These are phyloP conservation scores for Kazachstania psychrophila DNA, from an alignment of 805 yeast genomes.

Conservation along the genomic window DNA sequence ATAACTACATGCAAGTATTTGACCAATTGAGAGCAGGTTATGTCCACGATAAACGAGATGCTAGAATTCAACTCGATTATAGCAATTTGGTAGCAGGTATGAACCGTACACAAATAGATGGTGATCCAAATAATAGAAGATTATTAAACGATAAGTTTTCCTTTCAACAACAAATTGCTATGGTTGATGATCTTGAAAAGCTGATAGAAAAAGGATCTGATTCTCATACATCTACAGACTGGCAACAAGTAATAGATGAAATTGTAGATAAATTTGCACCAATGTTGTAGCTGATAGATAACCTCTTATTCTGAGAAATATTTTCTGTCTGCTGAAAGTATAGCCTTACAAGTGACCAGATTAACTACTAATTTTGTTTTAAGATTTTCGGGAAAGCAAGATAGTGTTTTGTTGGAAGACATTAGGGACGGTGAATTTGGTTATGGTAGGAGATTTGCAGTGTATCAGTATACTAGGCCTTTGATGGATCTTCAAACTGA, in stretches of 20 bases:
- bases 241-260: conserved; percentile 44
- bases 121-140: conserved; percentile 41
- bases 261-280: conserved; percentile 49
- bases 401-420: conserved; percentile 1
- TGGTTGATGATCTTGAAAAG: conserved; percentile 31
- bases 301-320: conserved; percentile 23
- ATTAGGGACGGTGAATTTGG: conserved; percentile 7
- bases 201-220: conserved; percentile 27
- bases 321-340: conserved; percentile 10
- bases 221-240: conserved; percentile 39
- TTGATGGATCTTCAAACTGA: conserved; percentile 30
- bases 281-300: conserved; percentile 34
- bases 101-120: conserved; percentile 39
- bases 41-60: conserved; percentile 40
- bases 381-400: conserved; percentile 30
- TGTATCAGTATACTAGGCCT: conserved; percentile 42
- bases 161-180: conserved; percentile 26
- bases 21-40: conserved; percentile 42
- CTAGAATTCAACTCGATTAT: conserved; percentile 42
- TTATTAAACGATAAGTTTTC: conserved; percentile 31
- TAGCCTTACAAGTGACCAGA: conserved; percentile 31
- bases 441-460: conserved; percentile 30
- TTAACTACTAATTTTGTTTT: conserved; percentile 38
- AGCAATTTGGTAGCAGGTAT: conserved; percentile 45
- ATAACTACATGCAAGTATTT: conserved; percentile 31